A percentile compares a stretch with the other conserved stretches of the same genome.
phyloP scores from a whole-genome alignment of 2,329 filamentous ascomycete species.

The Cercospora brassicicola region DNA sequence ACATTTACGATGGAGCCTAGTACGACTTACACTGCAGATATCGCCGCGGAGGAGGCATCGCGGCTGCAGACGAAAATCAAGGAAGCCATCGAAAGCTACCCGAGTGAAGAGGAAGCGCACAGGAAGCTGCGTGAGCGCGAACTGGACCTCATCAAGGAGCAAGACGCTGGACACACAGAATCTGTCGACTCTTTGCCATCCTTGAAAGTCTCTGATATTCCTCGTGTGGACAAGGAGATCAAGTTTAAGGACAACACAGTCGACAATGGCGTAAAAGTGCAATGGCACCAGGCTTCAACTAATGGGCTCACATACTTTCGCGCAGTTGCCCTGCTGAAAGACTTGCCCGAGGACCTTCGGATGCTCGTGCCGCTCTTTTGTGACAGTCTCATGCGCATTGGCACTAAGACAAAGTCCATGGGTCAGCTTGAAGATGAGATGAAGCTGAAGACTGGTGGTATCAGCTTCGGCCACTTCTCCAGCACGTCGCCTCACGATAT shows the following conservation, averaged over 20 bases:
- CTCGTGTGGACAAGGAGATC: slow-evolving; percentile 72
- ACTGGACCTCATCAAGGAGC: slow-evolving; percentile 64
- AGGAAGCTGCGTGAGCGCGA: slow-evolving; percentile 75
- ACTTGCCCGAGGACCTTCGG: slow-evolving; percentile 80
- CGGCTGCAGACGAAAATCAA: slow-evolving; percentile 74
- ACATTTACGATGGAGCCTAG: slow-evolving; percentile 95
- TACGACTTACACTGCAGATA: slow-evolving; percentile 67
- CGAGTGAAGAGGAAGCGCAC: slow-evolving; percentile 69
- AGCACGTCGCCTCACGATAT: slow-evolving; percentile 74
- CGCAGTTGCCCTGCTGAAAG: slow-evolving; percentile 75
- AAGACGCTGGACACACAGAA: slow-evolving; percentile 74
- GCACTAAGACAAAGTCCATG: slow-evolving; percentile 84
- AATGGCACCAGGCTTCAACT: slow-evolving; percentile 90
- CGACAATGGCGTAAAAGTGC: slow-evolving; percentile 63
- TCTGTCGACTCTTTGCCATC: slow-evolving; percentile 86
- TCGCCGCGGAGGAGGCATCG: slow-evolving; percentile 73
- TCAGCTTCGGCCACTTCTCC: slow-evolving; percentile 82
- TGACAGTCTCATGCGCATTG: slow-evolving; percentile 88
- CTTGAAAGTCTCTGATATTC: slow-evolving; percentile 85
- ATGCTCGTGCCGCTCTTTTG: slow-evolving; percentile 86
- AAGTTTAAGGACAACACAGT: slow-evolving; percentile 60
- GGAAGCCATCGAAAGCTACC: slow-evolving; percentile 66
- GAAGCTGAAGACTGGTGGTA: slow-evolving; percentile 91
- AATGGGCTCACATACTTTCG: slow-evolving; percentile 97
- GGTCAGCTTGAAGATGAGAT: slow-evolving; percentile 94